Conservation (phyloP, 2,329 filamentous ascomycete species). For the Claviceps sp. region DNA sequence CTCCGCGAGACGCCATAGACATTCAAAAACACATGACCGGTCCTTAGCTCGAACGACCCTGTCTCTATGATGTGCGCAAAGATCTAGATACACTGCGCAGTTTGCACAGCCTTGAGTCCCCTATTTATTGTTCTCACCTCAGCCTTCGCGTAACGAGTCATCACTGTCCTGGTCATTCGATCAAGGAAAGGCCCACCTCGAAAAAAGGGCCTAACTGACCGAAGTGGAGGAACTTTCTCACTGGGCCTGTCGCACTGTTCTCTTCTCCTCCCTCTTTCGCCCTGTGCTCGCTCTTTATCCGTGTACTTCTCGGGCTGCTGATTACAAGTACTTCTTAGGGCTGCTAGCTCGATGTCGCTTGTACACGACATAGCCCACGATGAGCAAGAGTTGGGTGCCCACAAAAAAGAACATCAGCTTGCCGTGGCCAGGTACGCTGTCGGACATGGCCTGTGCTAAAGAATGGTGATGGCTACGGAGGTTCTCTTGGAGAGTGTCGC, state of each 20-base stretch:
- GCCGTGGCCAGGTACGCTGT: constrained; percentile 35
- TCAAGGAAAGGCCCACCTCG: not conserved
- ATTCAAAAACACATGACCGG: not conserved
- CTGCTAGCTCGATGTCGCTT: constrained; percentile 61
- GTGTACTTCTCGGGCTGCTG: constrained; percentile 74
- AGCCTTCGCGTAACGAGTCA: not conserved
- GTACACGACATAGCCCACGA: constrained; percentile 58
- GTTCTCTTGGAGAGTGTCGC: constrained; percentile 37
- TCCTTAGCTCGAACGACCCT: not conserved
- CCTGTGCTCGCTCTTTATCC: constrained; percentile 11
- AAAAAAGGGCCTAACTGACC: not conserved
- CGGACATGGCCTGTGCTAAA: constrained; percentile 33
- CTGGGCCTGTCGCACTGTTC: not conserved
- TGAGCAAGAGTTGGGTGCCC: constrained; percentile 58
- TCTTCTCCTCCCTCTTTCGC: not conserved
- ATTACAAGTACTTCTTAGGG: constrained; percentile 84
- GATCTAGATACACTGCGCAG: not conserved
- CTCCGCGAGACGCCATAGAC: too few relatives aligned
- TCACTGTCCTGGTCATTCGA: not conserved
- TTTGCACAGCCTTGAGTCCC: not conserved
- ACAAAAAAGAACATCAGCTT: constrained; percentile 56
- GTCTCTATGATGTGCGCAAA: not conserved
- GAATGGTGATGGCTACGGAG: constrained; percentile 36
- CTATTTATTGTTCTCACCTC: not conserved
- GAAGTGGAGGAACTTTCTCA: not conserved